These are phyloP conservation scores for Niveomyces coronatus DNA, from an alignment of 2,329 filamentous ascomycete genomes.

Conservation along the genomic window DNA sequence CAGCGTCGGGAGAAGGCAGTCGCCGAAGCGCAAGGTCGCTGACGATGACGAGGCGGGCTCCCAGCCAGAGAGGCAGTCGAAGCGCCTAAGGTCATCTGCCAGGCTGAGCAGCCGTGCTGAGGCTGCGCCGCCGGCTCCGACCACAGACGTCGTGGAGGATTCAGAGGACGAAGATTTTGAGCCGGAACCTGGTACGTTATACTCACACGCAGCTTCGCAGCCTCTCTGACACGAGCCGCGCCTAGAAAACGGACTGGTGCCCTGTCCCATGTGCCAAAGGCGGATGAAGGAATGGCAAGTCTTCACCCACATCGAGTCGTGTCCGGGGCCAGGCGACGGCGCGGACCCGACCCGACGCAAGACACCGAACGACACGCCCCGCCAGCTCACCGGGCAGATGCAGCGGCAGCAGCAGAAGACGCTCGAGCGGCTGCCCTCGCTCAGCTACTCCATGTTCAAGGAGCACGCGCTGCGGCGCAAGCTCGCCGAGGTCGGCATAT, in stretches of 20 bases:
- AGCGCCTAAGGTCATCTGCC: constrained; percentile 43
- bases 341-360: constrained; percentile 6
- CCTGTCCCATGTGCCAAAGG: constrained; percentile 71
- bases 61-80: constrained; percentile 25
- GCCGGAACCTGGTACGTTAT: constrained; percentile 18
- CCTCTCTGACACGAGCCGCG: constrained; percentile 9
- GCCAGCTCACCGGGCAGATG: constrained; percentile 11
- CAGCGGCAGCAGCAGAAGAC: constrained; percentile 23
- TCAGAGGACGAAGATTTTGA: constrained; percentile 22
- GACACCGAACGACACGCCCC: background rate
- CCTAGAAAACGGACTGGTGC: constrained; percentile 62
- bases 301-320: constrained; percentile 71
- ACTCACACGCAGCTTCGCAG: background rate
- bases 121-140: constrained; percentile 19
- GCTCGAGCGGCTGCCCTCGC: constrained; percentile 59
- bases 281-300: constrained; percentile 74
- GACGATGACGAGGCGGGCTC: constrained; percentile 21
- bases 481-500: constrained; percentile 68
- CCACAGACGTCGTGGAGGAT: constrained; percentile 15
- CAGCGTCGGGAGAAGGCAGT: background rate
- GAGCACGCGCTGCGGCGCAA: constrained; percentile 72
- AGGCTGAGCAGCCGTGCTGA: constrained; percentile 34
- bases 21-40: constrained; percentile 47
- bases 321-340: constrained; percentile 28
- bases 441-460: constrained; percentile 83